Conservation (phyloP, 2,329 filamentous ascomycete species). For the Nigrospora sphaerica region DNA sequence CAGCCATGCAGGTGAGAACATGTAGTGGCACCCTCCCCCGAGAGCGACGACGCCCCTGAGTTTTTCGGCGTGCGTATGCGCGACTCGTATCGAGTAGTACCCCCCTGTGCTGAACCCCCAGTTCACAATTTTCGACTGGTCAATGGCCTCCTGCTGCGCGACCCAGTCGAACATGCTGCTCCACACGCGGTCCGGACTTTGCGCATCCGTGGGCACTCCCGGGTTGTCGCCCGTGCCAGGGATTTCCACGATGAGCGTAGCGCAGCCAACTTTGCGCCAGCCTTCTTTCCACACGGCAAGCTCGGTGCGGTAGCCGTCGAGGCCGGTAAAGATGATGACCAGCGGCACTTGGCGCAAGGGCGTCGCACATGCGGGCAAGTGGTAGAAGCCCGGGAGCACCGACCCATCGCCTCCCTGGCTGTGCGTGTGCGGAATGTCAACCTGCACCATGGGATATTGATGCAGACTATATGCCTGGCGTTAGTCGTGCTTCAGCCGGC, state of each 20-base stretch:
- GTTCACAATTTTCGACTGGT: conserved; percentile 37
- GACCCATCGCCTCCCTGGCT: conserved; percentile 13
- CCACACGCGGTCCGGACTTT: conserved; percentile 45
- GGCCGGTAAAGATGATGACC: conserved; percentile 19
- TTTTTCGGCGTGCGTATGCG: conserved; percentile 47
- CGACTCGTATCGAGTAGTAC: conserved; percentile 49
- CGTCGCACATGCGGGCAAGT: conserved; percentile 15
- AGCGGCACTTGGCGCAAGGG: conserved; percentile 11
- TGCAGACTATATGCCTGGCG: conserved; percentile 8
- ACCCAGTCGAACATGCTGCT: conserved; percentile 48
- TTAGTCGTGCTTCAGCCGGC: neutral
- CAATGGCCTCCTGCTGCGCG: conserved; percentile 35
- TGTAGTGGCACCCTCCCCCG: conserved; percentile 50
- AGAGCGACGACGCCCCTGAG: conserved; percentile 43
- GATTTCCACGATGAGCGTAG: conserved; percentile 44
- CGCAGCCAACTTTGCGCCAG: conserved; percentile 34
- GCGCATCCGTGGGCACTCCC: conserved; percentile 34
- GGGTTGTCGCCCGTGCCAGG: conserved; percentile 52
- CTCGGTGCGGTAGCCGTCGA: conserved; percentile 23
- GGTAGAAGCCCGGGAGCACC: conserved; percentile 18
- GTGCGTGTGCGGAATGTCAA: conserved; percentile 20
- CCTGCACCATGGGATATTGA: conserved; percentile 17
- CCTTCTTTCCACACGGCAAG: conserved; percentile 25
- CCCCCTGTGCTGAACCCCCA: conserved; percentile 55
- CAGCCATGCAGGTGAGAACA: conserved; percentile 49